Evolutionary conservation across 495 filamentous ascomycete genomes (phyloP).

Genomic region (Penicillium ucsense): DNA sequence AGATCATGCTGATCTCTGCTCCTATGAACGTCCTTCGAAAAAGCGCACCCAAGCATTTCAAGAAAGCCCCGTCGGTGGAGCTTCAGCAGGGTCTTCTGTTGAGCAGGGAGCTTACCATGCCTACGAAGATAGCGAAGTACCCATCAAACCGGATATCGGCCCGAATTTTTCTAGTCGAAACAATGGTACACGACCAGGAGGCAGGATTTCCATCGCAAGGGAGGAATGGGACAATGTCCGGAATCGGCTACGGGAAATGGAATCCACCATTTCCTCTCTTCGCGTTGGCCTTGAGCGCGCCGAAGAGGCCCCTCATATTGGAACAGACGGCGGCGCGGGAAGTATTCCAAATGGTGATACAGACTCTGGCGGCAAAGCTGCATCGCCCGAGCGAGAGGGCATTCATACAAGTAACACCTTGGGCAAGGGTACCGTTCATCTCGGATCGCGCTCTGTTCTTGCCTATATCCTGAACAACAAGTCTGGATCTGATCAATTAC

Average conservation of each 20-base stretch:
- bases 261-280: constrained; percentile 31
- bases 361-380: constrained; percentile 28
- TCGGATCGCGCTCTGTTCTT: constrained; percentile 50
- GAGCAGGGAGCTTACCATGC: constrained; percentile 14
- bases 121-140: constrained; percentile 13
- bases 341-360: constrained; percentile 56
- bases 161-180: constrained; percentile 2
- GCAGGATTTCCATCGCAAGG: constrained; percentile 32
- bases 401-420: constrained; percentile 45
- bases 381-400: constrained; percentile 41
- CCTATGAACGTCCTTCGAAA: constrained; percentile 60
- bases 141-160: constrained; percentile 21
- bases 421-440: constrained; percentile 45
- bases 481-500: constrained; percentile 56
- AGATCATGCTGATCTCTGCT: constrained; percentile 61
- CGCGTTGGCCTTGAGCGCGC: constrained; percentile 32
- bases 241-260: constrained; percentile 32
- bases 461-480: constrained; percentile 51
- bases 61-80: constrained; percentile 18
- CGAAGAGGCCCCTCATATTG: constrained; percentile 21
- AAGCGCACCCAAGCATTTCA: constrained; percentile 30
- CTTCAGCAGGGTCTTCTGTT: constrained; percentile 5
- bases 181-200: constrained; percentile 13
- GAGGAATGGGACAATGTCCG: constrained; percentile 41
- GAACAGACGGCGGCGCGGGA: constrained; percentile 38